phyloP scores from a whole-genome alignment of 2,329 filamentous ascomycete genomes.

The Mycosphaerella arachidis region DNA sequence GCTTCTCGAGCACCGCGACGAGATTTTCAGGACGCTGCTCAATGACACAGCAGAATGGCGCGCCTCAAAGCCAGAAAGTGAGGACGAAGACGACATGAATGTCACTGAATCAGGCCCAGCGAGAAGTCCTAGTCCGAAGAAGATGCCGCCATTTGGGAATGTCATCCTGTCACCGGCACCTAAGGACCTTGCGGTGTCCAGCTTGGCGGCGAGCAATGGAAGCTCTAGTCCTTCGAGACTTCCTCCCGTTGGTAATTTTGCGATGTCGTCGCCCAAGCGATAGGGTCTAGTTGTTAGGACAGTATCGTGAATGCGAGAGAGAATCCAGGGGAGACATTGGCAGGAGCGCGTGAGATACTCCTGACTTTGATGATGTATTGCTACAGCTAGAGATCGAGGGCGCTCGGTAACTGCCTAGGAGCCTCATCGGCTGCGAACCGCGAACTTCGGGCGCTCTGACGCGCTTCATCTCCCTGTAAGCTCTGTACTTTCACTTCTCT shows the following conservation, averaged over 20 bases:
- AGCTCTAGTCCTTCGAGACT: background rate
- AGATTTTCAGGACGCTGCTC: slow-evolving; percentile 47
- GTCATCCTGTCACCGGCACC: slow-evolving; percentile 15
- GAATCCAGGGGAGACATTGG: background rate
- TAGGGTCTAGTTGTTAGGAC: background rate
- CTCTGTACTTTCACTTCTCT: background rate
- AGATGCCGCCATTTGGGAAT: slow-evolving; percentile 19
- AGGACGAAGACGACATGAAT: background rate
- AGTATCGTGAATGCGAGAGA: no score
- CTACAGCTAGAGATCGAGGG: background rate
- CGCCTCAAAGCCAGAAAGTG: background rate
- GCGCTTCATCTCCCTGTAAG: background rate
- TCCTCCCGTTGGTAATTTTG: background rate
- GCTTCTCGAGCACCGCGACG: slow-evolving; percentile 49
- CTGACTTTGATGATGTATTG: background rate
- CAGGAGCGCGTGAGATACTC: background rate
- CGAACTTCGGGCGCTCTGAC: background rate
- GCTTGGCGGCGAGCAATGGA: background rate
- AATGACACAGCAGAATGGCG: slow-evolving; percentile 39
- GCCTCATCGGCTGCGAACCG: background rate
- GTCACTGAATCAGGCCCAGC: background rate
- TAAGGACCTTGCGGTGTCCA: background rate
- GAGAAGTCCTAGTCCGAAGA: slow-evolving; percentile 2
- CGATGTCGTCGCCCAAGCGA: background rate
- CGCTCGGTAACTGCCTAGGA: background rate